phyloP scores from a whole-genome alignment of 257 asterid genomes.

The Salvia splendens region DNA sequence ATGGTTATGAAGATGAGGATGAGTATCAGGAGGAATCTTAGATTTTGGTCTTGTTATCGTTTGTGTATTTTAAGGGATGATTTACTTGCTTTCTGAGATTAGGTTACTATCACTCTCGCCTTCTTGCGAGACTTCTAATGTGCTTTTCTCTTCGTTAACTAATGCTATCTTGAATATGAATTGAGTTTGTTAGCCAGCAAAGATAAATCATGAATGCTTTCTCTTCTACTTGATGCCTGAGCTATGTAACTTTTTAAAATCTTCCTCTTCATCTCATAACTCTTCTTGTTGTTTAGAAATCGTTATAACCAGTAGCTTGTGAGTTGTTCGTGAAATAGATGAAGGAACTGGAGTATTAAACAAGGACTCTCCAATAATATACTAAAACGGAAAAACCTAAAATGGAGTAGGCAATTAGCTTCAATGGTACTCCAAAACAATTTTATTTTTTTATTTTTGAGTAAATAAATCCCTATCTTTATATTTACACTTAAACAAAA shows the following conservation, averaged over 20 bases:
- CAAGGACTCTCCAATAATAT: no score
- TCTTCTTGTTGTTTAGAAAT: background rate
- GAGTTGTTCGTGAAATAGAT: background rate
- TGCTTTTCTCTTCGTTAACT: constrained; percentile 3
- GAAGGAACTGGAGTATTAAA: background rate
- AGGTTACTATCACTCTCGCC: constrained; percentile 15
- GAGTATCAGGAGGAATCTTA: constrained; percentile 39
- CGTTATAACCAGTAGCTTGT: background rate
- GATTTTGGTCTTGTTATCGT: background rate
- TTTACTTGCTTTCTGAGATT: background rate
- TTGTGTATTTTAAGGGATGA: background rate
- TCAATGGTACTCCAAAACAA: no score
- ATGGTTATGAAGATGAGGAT: constrained; percentile 46
- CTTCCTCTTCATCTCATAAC: background rate
- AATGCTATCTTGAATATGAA: constrained; percentile 13
- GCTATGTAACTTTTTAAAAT: no score
- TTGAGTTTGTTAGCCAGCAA: constrained; percentile 20
- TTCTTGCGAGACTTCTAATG: constrained; percentile 24
- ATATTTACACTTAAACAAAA: no score
- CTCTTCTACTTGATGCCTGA: background rate
- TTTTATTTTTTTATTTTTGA: no score
- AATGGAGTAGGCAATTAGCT: no score
- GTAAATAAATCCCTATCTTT: no score
- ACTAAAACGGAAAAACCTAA: no score
- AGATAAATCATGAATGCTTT: background rate